Base-by-base conservation (phyloP, 2,329 filamentous ascomycete genomes). In the Mycosphaerelloides madeirae region DNA sequence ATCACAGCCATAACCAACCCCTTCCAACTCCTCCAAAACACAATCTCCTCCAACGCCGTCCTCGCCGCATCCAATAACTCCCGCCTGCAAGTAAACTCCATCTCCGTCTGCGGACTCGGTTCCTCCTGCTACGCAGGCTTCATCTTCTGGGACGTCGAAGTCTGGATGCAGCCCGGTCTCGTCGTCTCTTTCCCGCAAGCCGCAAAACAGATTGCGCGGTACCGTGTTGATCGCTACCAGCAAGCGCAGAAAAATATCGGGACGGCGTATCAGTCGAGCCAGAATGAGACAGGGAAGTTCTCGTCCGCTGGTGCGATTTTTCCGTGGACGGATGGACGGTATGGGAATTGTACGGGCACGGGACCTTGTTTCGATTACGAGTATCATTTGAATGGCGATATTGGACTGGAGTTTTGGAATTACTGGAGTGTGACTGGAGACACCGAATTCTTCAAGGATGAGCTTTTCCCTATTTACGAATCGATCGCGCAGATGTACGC, bases 341-440 rank as follows among this genome's bases (percentile, higher is more conserved):
- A 73, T 56, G 83, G 83, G 2, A 85, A 86, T 55, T 86, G 83
- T 56, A 86, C 83, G 4, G 70, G 63, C 1, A 72, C 68, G n/a
- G 72, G 71, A 6, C 70, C 72, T 14, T 86, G 83, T 61, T 83
- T 81, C 54, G 82, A 86, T 61, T 85, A 86, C 52, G 74, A 86
- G 59, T 87, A 86, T 55, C 83, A 86, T 60, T 55, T 86, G 29
- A 85, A 85, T 54, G 80, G 81, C 6, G 83, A 85, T 53, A 84
- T 86, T 53, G 80, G 78, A 0, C 67, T 84, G 22, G 72, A 78
- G 1, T 68, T 83, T 47, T 72, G 77, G 54, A 81, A 83, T 41
- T 78, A 83, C 48, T 80, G 74, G 67, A 69, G 77, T 13, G 72
- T 75, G 1, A 81, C 77, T 36, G 81, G 80, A 13, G 78, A 84